These are phyloP conservation scores for Cutaneotrichosporon curvatum DNA, from an alignment of 1,284 basidiomycete species.

Conservation along the genomic window DNA sequence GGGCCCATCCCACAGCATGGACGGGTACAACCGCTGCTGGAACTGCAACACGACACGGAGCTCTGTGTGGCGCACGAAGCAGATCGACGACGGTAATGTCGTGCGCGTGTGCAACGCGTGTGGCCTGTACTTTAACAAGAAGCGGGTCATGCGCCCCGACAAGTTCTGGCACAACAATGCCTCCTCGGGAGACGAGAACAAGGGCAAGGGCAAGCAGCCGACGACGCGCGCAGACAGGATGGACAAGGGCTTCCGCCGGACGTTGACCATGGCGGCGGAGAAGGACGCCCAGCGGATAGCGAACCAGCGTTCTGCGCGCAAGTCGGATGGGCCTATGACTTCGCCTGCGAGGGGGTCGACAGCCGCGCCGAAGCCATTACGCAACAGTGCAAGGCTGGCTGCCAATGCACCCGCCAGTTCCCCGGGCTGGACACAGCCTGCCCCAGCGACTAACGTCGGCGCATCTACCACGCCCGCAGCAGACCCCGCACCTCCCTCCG, in stretches of 20 bases:
- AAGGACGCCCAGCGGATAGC: constrained; percentile 37
- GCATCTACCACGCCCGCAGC: neutral
- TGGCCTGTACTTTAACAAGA: constrained; percentile 44
- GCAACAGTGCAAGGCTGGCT: no score
- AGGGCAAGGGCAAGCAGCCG: constrained; percentile 6
- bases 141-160: constrained; percentile 36
- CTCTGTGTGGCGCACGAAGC: constrained; percentile 41
- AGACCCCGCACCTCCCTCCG: neutral
- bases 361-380: constrained; percentile 4
- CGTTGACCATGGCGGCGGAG: constrained; percentile 35
- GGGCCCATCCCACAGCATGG: neutral
- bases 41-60: constrained; percentile 41
- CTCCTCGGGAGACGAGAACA: neutral
- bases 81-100: constrained; percentile 30
- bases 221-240: neutral
- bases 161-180: constrained; percentile 32
- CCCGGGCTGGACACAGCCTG: no score
- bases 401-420: no score
- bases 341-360: constrained; percentile 22
- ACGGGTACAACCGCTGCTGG: constrained; percentile 20
- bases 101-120: constrained; percentile 45
- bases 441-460: no score
- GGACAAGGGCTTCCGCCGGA: constrained; percentile 28
- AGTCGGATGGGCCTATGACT: constrained; percentile 24
- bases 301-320: constrained; percentile 4